These are phyloP conservation scores for Vitellaria paradoxa DNA, from an alignment of 179 eudicot species.

Conservation along the genomic window DNA sequence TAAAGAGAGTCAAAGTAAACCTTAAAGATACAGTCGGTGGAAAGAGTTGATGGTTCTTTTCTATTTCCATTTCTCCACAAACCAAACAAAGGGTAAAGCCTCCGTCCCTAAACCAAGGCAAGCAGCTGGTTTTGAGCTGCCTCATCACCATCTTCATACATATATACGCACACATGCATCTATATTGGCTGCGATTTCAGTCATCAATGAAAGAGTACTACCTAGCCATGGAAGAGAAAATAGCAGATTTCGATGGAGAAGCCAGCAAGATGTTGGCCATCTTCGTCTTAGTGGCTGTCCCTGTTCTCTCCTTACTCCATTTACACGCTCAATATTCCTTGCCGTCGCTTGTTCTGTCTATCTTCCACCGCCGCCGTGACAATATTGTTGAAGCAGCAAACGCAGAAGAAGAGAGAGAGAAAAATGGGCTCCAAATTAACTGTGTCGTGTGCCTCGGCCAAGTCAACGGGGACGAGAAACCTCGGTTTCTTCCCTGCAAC, in stretches of 20 bases:
- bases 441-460: slow-evolving; percentile 36
- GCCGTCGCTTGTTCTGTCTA: not conserved
- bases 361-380: not conserved
- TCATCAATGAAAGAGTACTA: not conserved
- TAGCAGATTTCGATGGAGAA: not conserved
- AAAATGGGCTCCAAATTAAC: not conserved
- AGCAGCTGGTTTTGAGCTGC: too few relatives aligned
- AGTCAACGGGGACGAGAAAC: slow-evolving; percentile 10
- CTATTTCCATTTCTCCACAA: too few relatives aligned
- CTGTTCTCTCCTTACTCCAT: too few relatives aligned
- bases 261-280: slow-evolving; percentile 1
- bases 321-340: too few relatives aligned
- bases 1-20: too few relatives aligned
- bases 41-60: too few relatives aligned
- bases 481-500: slow-evolving; percentile 28
- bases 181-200: too few relatives aligned
- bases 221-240: not conserved
- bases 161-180: not conserved
- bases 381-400: not conserved
- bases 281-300: not conserved
- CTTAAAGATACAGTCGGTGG: too few relatives aligned
- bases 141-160: too few relatives aligned
- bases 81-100: too few relatives aligned
- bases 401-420: not conserved
- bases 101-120: too few relatives aligned